phyloP scores from a whole-genome alignment of 495 filamentous ascomycete species.

The Recurvomyces mirabilis region DNA sequence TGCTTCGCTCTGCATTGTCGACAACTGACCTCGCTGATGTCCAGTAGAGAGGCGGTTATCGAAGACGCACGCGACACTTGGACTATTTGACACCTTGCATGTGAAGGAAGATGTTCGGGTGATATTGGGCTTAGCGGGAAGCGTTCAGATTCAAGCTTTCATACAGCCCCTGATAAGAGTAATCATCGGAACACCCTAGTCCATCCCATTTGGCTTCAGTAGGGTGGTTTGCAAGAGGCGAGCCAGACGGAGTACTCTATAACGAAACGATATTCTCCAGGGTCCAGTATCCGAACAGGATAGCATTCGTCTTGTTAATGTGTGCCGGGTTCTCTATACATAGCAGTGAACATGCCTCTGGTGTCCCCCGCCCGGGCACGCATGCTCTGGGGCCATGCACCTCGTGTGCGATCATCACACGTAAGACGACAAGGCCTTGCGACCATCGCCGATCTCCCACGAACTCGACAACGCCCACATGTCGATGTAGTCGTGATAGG shows the following conservation, averaged over 20 bases:
- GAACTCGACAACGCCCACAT: neutral
- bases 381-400: constrained; percentile 34
- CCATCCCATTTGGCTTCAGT: too few relatives aligned
- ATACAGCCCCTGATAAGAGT: too few relatives aligned
- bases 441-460: constrained; percentile 25
- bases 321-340: too few relatives aligned
- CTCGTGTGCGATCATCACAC: constrained; percentile 29
- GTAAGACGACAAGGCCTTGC: constrained; percentile 25
- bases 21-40: neutral
- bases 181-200: too few relatives aligned
- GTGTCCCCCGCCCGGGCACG: constrained; percentile 14
- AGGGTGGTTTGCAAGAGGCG: too few relatives aligned
- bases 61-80: neutral
- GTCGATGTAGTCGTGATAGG: constrained; percentile 87
- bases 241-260: too few relatives aligned
- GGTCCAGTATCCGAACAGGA: too few relatives aligned
- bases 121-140: too few relatives aligned
- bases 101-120: too few relatives aligned
- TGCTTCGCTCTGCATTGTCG: neutral
- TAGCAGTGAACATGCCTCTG: constrained; percentile 5
- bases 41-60: neutral
- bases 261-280: too few relatives aligned
- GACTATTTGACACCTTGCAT: neutral
- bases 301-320: too few relatives aligned
- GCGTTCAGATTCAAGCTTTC: too few relatives aligned